Base-by-base conservation (phyloP, 441 rosid genomes). In the Populus hybrid region DNA sequence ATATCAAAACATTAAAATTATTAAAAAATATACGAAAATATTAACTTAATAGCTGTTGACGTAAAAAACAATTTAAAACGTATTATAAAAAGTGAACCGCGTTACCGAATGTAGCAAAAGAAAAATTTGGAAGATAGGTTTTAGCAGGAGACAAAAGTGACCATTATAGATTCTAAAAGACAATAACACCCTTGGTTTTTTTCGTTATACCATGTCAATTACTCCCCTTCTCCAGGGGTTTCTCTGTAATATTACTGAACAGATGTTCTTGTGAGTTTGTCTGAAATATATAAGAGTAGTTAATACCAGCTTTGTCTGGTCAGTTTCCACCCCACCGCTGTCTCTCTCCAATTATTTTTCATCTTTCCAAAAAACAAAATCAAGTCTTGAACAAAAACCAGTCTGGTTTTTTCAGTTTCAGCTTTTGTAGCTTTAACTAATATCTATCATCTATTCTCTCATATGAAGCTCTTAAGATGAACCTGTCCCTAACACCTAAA, bases 291-390 rank as follows among this genome's bases (percentile, higher is more conserved):
- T 53, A 65, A 79, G 78, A 61, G 74, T 50, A 66, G 78, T 75
- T 81, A 81, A 78, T 67, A 65, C 79, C 71, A 32, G 35, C 86
- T 75, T 76, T 73, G 80, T 82, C 73, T 68, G 23, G 76, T 74
- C 67, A 24, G 68, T 78, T 35, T 67, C 66, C 38, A 9, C n/a
- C 5, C 20, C 2, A 1, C 68, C 6, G 10, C 72, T 79, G 79
- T 76, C 84, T 84, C 85, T 85, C 78, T 73, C 74, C 79, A 80
- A 80, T 75, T 84, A 82, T 77, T 87, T 80, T 81, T 78, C 14
- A 46, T 76, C 81, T 71, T 46, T 53, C 75, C 8, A 38, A 75
- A 72, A 11, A 67, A 35, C 70, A 74, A 69, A 76, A 80, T 77
- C 70, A 73, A 66, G 34, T 74, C 78, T 46, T 32, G 6, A 68